phyloP scores from a whole-genome alignment of 768 basidiomycete genomes.

The Boletus tomentosulus region DNA sequence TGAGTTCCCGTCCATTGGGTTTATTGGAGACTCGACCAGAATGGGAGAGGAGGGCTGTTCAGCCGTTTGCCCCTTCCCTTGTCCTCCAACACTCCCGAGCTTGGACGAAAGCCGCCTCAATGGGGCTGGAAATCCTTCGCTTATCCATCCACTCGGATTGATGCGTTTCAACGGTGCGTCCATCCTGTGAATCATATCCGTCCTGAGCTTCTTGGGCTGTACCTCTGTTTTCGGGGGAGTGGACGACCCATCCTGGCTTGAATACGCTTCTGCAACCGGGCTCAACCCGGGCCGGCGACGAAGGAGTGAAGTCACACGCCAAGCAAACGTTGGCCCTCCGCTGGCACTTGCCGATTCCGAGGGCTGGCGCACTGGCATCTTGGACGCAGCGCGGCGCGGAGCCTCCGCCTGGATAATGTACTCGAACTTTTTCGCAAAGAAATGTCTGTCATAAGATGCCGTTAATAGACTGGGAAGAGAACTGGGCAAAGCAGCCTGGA shows the following conservation, averaged over 20 bases:
- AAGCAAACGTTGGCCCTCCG: slow-evolving; percentile 19
- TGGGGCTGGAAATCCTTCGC: slow-evolving; percentile 37
- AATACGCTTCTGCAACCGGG: slow-evolving; percentile 21
- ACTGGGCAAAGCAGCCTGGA: background rate
- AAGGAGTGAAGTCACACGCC: slow-evolving; percentile 32
- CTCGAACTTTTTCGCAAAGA: slow-evolving; percentile 67
- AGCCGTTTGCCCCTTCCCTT: background rate
- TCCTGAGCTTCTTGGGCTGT: slow-evolving; percentile 35
- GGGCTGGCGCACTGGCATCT: slow-evolving; percentile 19
- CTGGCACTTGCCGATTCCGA: slow-evolving; percentile 17
- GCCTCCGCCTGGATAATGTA: slow-evolving; percentile 48
- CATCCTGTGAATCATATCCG: slow-evolving; percentile 78
- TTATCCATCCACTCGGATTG: slow-evolving; percentile 72
- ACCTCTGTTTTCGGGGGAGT: slow-evolving; percentile 25
- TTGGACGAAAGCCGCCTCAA: slow-evolving; percentile 14
- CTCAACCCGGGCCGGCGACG: slow-evolving; percentile 28
- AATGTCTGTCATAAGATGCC: slow-evolving; percentile 41
- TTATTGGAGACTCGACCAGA: background rate
- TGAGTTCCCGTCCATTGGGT: background rate
- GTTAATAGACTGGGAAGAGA: background rate
- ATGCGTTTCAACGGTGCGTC: slow-evolving; percentile 64
- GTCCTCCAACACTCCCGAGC: slow-evolving; percentile 1
- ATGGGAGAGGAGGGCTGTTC: slow-evolving; percentile 7
- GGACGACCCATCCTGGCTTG: slow-evolving; percentile 14
- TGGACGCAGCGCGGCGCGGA: slow-evolving; percentile 23